Evolutionary conservation across 108 stramenopile genomes (phyloP), one percentile per base, ranked within the genome.

Genomic region (Parietichytrium sp.): DNA sequence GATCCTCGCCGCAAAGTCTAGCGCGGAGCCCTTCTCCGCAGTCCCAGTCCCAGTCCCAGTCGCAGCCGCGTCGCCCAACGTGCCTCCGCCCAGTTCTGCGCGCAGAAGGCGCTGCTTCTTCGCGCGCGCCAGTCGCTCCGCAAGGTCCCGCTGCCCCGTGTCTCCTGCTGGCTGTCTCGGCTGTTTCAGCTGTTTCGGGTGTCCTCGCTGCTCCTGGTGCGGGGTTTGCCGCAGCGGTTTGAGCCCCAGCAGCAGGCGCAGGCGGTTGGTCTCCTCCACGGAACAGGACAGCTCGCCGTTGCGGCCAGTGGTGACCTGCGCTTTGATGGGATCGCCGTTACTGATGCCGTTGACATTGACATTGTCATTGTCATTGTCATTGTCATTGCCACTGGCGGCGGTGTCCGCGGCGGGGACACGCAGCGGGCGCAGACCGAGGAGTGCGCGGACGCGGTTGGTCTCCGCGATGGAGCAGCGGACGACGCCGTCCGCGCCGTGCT

Each of bases 261-360:
- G 85, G 23, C 86, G 87, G 52, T 96, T 93, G 4, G 94, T 94
- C 81, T 96, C 95, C 38, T 91, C 91, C 48, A 96, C 78, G 55
- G 93, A 93, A 42, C 61, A 72, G 8, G 61, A 72, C n/a, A 72
- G 36, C 61, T 72, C 61, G 6, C 61, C 61, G 42, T 72, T 72
- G 16, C 16, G 16, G 10, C 45, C 61, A 0, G 61, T 45, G 1
- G 45, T 42, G 1, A 27, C 29, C n/a, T n/a, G n/a, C 0, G 61
- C 61, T 18, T 50, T 50, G 16, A 50, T 50, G 49, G n/a, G 49
- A 16, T 50, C 49, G 16, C 49, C 49, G n/a, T 16, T 18, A 50
- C n/a, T 18, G 18, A 18, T 16, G 49, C 49, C 49, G 16, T 50
- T 18, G 18, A 50, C 49, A 1, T 29, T 23, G 12, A 13, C 52